Percentiles rank a stretch among this genome's conserved stretches.
phyloP scores from a whole-genome alignment of 1,139 yeast genomes.

The Geotrichum reessii region DNA sequence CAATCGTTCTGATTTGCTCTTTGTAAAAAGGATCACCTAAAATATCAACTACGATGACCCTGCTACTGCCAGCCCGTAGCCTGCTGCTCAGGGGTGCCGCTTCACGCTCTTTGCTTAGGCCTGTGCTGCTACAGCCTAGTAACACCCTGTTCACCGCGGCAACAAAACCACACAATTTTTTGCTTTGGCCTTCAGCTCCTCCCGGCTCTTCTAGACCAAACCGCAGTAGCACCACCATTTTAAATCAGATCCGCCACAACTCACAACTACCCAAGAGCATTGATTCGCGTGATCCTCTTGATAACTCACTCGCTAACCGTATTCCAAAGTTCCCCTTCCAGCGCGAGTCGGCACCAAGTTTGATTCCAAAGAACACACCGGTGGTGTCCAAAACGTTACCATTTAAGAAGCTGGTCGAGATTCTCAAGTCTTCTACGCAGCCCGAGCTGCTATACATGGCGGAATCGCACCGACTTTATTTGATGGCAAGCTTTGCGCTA shows the following conservation, averaged over 20 bases:
- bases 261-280: conserved; percentile 26
- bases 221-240: too few relatives aligned
- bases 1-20: background rate
- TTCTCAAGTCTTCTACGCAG: conserved; percentile 49
- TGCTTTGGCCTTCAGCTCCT: background rate
- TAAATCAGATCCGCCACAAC: conserved; percentile 8
- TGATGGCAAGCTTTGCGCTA: conserved; percentile 61
- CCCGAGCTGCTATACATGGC: conserved; percentile 80
- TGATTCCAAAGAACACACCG: conserved; percentile 57
- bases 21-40: too few relatives aligned
- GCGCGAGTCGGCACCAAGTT: conserved; percentile 60
- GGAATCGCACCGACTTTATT: conserved; percentile 75
- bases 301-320: conserved; percentile 31
- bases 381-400: conserved; percentile 55
- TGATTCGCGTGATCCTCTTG: conserved; percentile 21
- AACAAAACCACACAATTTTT: background rate
- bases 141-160: background rate
- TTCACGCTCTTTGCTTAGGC: background rate
- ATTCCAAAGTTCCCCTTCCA: conserved; percentile 57
- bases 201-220: too few relatives aligned
- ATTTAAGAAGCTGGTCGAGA: conserved; percentile 58
- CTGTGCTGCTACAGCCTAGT: background rate
- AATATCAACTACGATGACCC: background rate
- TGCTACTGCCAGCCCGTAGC: background rate
- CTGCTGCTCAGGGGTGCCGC: background rate